Base-by-base conservation (phyloP, 305 asterid species). In the Fraxinus angustifolia region DNA sequence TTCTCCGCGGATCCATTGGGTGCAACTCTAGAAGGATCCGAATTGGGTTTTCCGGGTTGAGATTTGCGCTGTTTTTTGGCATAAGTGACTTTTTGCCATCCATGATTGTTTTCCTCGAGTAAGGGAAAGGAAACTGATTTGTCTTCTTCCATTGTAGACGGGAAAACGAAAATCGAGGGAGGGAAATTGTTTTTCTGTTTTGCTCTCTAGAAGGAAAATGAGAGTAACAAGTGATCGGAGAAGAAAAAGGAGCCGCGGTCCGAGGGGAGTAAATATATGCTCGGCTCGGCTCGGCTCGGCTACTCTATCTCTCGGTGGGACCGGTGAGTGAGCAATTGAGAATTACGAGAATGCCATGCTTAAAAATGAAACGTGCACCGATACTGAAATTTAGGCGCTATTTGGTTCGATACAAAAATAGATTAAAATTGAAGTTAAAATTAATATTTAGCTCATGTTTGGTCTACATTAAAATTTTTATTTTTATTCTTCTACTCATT, bases 41-140 rank as follows among this genome's bases (percentile, higher is more conserved):
- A 30, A 38, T 77, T 28, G 16, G 85, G 21, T 40, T 84, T 85
- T 23, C 76, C 81, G 1, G 75, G 45, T 85, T 89, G 92, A 78
- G 77, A 83, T 36, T 89, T 91, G 8, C 91, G 84, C 81, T 88
- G 90, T 35, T 88, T 89, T 68, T 93, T 92, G 78, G 86, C 91
- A 87, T 92, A 92, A 17, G 94, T 84, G 35, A 93, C 97, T 85
- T 91, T 93, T 84, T 93, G 95, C 97, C 97, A 93, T 67, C 95
- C 97, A 60, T 93, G 97, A 85, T 36, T 80, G 84, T 71, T 80
- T 60, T 82, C 87, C 78, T 81, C 87, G 56, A 45, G 56, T 12
- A n/a, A 12, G n/a, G 56, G 16, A 45, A 45, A 45, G 83, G 78
- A 72, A 45, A 89, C 19, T 16, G 92, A 88, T 81, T 84, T 88